Percentiles rank a stretch among this genome's conserved stretches.
Evolutionary conservation across 2,329 filamentous ascomycete species (phyloP).

Genomic region (Balansia obtecta): DNA sequence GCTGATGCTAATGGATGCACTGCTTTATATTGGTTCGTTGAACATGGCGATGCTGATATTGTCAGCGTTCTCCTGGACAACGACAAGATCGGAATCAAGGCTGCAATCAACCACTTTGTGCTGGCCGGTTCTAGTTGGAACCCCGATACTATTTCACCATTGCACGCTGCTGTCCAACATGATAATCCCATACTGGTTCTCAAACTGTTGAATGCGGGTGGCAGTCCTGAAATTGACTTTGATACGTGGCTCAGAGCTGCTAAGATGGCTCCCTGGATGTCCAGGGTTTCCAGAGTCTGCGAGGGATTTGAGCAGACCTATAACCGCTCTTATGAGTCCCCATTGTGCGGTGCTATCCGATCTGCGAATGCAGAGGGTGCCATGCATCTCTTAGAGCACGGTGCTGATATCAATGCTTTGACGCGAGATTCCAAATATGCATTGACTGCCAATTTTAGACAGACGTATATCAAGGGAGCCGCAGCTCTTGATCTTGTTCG

Average conservation of each 20-base stretch:
- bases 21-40: conserved; percentile 51
- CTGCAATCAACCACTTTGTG: conserved; percentile 54
- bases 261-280: conserved; percentile 29
- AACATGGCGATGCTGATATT: conserved; percentile 33
- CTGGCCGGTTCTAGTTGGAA: conserved; percentile 24
- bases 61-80: conserved; percentile 38
- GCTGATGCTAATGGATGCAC: conserved; percentile 54
- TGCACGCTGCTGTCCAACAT: conserved; percentile 46
- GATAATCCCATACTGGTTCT: conserved; percentile 40
- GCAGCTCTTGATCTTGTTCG: conserved; percentile 50
- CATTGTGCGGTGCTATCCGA: conserved; percentile 49
- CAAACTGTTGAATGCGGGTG: conserved; percentile 52
- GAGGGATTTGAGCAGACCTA: conserved; percentile 40
- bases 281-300: conserved; percentile 20
- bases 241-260: conserved; percentile 50
- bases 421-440: conserved; percentile 26
- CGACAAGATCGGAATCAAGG: conserved; percentile 48
- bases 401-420: conserved; percentile 53
- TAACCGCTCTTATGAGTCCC: conserved; percentile 41
- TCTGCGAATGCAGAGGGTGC: conserved; percentile 31
- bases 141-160: conserved; percentile 29
- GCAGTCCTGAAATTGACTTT: conserved; percentile 46
- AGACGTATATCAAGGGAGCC: conserved; percentile 25
- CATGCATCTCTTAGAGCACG: conserved; percentile 45
- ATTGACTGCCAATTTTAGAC: conserved; percentile 19